These are phyloP conservation scores for Nannizziopsis barbatae DNA, from an alignment of 2,329 filamentous ascomycete species.

Conservation along the genomic window DNA sequence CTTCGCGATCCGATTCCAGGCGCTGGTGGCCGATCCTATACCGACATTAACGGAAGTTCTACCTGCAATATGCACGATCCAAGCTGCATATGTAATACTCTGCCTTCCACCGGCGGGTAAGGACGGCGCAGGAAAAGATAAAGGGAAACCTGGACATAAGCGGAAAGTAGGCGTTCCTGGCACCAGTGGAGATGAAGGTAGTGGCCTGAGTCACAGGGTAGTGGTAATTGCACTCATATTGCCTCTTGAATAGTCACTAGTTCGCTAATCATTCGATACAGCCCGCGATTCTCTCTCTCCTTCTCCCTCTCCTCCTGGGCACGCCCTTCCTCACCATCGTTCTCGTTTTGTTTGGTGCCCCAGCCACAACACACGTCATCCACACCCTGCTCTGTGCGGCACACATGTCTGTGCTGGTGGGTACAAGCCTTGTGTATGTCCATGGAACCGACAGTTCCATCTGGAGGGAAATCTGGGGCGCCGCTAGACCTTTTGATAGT, in stretches of 20 bases:
- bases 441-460: conserved; percentile 63
- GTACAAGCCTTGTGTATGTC: conserved; percentile 73
- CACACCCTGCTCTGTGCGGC: conserved; percentile 72
- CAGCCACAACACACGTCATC: conserved; percentile 64
- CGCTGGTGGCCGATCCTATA: conserved; percentile 60
- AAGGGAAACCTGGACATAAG: conserved; percentile 6
- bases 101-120: conserved; percentile 41
- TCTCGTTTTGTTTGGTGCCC: conserved; percentile 83
- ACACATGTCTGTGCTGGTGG: conserved; percentile 67
- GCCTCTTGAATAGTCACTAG: neutral
- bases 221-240: conserved; percentile 17
- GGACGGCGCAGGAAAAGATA: conserved; percentile 11
- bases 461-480: conserved; percentile 60
- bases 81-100: conserved; percentile 48
- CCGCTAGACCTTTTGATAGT: conserved; percentile 66
- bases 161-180: neutral
- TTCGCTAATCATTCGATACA: conserved; percentile 28
- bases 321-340: conserved; percentile 48
- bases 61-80: conserved; percentile 52
- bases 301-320: conserved; percentile 41
- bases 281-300: conserved; percentile 59
- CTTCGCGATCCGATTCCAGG: conserved; percentile 52
- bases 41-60: conserved; percentile 51
- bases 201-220: conserved; percentile 16
- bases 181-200: conserved; percentile 12